Conservation (phyloP, 306 rosid species). For the Quercus engelmannii region DNA sequence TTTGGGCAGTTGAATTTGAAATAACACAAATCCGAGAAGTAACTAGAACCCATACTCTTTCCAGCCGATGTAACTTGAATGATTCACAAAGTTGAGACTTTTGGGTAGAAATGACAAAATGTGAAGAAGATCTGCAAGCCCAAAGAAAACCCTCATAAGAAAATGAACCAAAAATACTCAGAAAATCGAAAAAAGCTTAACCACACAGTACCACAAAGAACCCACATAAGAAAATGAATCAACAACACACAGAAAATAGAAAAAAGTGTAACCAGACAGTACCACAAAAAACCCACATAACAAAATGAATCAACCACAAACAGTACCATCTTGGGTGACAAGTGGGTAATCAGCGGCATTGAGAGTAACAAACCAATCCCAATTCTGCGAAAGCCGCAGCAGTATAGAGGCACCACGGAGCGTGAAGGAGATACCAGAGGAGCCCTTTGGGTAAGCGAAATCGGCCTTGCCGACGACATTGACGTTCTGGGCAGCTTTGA, state of each 20-base stretch:
- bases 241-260: constrained; percentile 8
- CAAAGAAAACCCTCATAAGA: constrained; percentile 8
- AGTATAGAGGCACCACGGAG: constrained; percentile 85
- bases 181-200: too few relatives aligned
- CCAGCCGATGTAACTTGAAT: constrained; percentile 96
- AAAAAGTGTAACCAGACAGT: background rate
- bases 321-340: constrained; percentile 82
- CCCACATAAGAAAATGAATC: constrained; percentile 18
- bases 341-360: constrained; percentile 73
- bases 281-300: background rate
- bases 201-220: background rate
- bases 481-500: constrained; percentile 79
- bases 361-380: constrained; percentile 90
- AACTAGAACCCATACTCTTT: constrained; percentile 64
- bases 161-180: background rate
- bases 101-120: constrained; percentile 85
- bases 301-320: background rate
- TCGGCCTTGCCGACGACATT: constrained; percentile 80
- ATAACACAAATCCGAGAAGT: background rate
- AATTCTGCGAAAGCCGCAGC: constrained; percentile 55
- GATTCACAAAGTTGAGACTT: constrained; percentile 82
- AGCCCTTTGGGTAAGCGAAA: constrained; percentile 61
- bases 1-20: too few relatives aligned
- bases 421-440: constrained; percentile 56
- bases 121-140: constrained; percentile 78